Evolutionary conservation across 495 filamentous ascomycete genomes (phyloP).

Genomic region (Daldinia decipiens): DNA sequence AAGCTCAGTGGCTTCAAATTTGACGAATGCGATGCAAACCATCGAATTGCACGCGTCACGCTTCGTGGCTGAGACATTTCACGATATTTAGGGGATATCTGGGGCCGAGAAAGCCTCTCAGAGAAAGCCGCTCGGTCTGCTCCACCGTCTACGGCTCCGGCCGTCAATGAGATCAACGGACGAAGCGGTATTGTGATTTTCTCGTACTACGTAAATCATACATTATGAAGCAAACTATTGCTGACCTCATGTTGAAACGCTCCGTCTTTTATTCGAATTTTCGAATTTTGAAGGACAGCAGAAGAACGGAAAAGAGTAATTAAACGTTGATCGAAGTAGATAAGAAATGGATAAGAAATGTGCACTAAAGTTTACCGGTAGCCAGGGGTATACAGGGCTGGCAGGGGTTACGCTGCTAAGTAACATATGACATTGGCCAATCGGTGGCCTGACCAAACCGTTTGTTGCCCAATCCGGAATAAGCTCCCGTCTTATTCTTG

Average conservation of each 20-base stretch:
- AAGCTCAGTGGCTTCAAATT: conserved; percentile 18
- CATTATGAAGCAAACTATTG: conserved; percentile 21
- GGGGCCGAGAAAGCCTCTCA: conserved; percentile 19
- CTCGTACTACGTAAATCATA: conserved; percentile 17
- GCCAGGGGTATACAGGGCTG: conserved; percentile 32
- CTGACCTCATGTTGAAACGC: conserved; percentile 14
- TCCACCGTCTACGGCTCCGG: conserved; percentile 6
- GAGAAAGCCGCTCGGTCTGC: conserved; percentile 9
- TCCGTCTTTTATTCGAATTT: conserved; percentile 13
- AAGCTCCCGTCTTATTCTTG: conserved; percentile 40
- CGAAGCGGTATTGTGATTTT: neutral
- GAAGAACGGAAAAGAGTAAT: conserved; percentile 1
- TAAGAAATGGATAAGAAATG: conserved; percentile 27
- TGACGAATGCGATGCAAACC: conserved; percentile 36
- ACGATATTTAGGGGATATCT: conserved; percentile 20
- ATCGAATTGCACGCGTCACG: conserved; percentile 36
- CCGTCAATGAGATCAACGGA: neutral
- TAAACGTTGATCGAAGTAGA: conserved; percentile 1
- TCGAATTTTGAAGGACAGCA: conserved; percentile 11
- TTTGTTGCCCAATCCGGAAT: conserved; percentile 32
- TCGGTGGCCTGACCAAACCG: conserved; percentile 8
- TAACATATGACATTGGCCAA: conserved; percentile 36
- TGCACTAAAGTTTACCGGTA: conserved; percentile 32
- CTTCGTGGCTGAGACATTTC: conserved; percentile 22
- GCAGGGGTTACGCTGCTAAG: conserved; percentile 15